Evolutionary conservation across 495 filamentous ascomycete genomes (phyloP).

Genomic region (Neurospora sublineolata): DNA sequence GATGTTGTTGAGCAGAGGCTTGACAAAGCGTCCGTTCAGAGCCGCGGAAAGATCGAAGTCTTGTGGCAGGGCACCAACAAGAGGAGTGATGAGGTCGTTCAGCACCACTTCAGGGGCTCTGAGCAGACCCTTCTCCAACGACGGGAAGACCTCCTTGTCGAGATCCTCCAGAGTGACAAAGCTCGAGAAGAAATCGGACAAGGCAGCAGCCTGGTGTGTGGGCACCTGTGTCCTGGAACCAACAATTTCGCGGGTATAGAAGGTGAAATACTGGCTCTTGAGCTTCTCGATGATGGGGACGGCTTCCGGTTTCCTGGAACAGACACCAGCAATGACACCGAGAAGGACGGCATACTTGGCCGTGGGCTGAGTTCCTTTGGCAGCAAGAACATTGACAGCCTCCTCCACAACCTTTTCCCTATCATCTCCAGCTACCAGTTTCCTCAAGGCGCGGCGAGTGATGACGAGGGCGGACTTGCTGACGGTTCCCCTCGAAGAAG

Average conservation of each 20-base stretch:
- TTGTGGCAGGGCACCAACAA: conserved; percentile 56
- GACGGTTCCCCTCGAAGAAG: conserved; percentile 44
- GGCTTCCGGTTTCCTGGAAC: conserved; percentile 49
- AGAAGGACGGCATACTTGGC: conserved; percentile 65
- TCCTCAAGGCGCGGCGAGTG: conserved; percentile 62
- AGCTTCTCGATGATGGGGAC: conserved; percentile 47
- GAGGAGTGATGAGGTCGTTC: conserved; percentile 56
- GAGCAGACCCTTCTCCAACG: conserved; percentile 77
- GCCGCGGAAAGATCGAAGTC: conserved; percentile 66
- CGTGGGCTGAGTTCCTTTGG: conserved; percentile 47
- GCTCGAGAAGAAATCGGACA: conserved; percentile 70
- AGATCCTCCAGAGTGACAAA: conserved; percentile 72
- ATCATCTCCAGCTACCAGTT: conserved; percentile 49
- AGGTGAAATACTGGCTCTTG: conserved; percentile 62
- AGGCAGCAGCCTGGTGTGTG: conserved; percentile 54
- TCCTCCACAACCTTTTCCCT: conserved; percentile 49
- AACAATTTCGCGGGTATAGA: conserved; percentile 76
- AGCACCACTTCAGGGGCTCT: conserved; percentile 84
- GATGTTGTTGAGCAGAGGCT: conserved; percentile 73
- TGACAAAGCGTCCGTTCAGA: conserved; percentile 57
- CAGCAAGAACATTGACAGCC: conserved; percentile 52
- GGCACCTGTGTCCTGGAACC: conserved; percentile 65
- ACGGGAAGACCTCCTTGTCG: conserved; percentile 59
- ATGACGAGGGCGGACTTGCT: conserved; percentile 57
- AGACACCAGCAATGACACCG: conserved; percentile 78